Percentiles rank a stretch among this genome's conserved stretches.
These are phyloP conservation scores for Ceratocystis smalleyi DNA, from an alignment of 2,329 filamentous ascomycete species.

Conservation along the genomic window DNA sequence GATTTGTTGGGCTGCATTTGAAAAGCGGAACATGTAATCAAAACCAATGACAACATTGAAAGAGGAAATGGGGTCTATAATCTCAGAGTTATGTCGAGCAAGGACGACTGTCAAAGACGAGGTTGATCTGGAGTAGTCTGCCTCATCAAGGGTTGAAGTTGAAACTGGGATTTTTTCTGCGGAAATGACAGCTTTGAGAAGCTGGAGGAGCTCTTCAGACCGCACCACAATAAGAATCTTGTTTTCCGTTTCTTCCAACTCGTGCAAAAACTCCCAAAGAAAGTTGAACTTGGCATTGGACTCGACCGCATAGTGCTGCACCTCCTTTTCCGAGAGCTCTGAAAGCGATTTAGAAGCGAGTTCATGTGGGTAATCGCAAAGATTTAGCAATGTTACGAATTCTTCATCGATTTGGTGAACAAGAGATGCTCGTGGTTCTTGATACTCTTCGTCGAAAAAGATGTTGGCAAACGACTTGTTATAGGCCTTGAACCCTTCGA, in stretches of 20 bases:
- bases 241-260: conserved; percentile 28
- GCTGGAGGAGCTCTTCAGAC: conserved; percentile 33
- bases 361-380: conserved; percentile 43
- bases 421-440: conserved; percentile 27
- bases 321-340: conserved; percentile 26
- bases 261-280: conserved; percentile 37
- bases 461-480: conserved; percentile 32
- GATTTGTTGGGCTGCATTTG: conserved; percentile 21
- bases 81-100: conserved; percentile 27
- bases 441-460: conserved; percentile 28
- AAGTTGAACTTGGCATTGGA: conserved; percentile 48
- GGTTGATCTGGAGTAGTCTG: conserved; percentile 21
- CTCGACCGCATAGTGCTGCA: conserved; percentile 38
- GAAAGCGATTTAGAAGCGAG: conserved; percentile 30
- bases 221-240: conserved; percentile 40
- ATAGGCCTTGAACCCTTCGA: conserved; percentile 30
- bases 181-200: conserved; percentile 36
- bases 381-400: conserved; percentile 35
- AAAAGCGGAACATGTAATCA: conserved; percentile 34
- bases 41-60: conserved; percentile 40
- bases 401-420: conserved; percentile 35
- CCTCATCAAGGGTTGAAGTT: conserved; percentile 23
- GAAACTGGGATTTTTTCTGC: conserved; percentile 26
- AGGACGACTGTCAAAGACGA: conserved; percentile 30
- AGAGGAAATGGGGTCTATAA: conserved; percentile 26